Base-by-base conservation (phyloP, 169 alveolate genomes). In the Neospora caninum region DNA sequence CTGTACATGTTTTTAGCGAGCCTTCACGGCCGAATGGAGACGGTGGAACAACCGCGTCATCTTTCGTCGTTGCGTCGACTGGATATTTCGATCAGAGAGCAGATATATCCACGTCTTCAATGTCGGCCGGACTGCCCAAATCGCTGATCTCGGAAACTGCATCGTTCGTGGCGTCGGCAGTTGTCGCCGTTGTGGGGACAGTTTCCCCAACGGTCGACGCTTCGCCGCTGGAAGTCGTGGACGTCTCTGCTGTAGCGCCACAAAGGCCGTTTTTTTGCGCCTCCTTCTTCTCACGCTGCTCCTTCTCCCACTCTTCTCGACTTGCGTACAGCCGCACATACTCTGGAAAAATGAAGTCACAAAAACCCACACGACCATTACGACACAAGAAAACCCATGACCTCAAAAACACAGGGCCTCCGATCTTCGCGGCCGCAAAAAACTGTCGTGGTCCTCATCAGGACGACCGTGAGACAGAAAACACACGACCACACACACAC, bases 301-400 rank as follows among this genome's bases (percentile, higher is more conserved):
- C 92, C 86, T 38, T 82, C 93, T 88, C 93, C 94, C 93, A 93
- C n/a, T 73, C 80, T 43, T 93, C 94, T 31, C 93, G 70, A 39
- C 95, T 93, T 13, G 95, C 95, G 54, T 93, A 93, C 41, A 69
- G 70, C 45, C 41, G 49, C 78, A 93, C 95, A 38, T 93, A 88
- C 67, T 93, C 95, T 92, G 95, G 29, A 82, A 31, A 67, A 69
- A 67, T 34, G 10, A 29, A 91, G 10, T 20, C 41, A 27, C 42
- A 80, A 18, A 38, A 80, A 27, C 42, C 27, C 42, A 80, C 38
- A 80, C 31, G 25, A 18, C 31, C 53, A 41, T 27, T 25, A 80
- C 53, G 88, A 80, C 18, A 80, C 18, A 18, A 38, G 88, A 20
- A 16, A n/a, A n/a, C n/a, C n/a, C n/a, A n/a, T n/a, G n/a, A n/a